These are phyloP conservation scores for Nannizzia gypsea DNA, from an alignment of 2,329 filamentous ascomycete genomes.

Conservation along the genomic window DNA sequence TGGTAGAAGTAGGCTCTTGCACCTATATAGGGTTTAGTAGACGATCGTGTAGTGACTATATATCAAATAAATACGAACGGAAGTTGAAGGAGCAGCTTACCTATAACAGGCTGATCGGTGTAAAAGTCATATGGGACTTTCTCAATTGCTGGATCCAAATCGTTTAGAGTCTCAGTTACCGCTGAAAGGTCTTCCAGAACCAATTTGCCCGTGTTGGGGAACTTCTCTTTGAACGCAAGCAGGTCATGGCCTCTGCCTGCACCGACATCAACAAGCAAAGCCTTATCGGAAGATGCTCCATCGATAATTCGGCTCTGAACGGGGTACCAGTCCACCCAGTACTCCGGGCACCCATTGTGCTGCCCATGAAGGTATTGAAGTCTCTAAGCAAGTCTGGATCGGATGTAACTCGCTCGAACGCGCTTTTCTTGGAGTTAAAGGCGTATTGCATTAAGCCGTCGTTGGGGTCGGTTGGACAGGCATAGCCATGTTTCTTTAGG, in stretches of 20 bases:
- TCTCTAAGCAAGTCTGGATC: slow-evolving; percentile 1
- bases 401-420: slow-evolving; percentile 4
- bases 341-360: slow-evolving; percentile 6
- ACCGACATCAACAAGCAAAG: slow-evolving; percentile 34
- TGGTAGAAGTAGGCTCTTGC: slow-evolving; percentile 29
- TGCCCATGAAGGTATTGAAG: slow-evolving; percentile 7
- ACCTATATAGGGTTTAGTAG: slow-evolving; percentile 14
- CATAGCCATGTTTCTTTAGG: background rate
- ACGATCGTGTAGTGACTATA: background rate
- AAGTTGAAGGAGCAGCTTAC: slow-evolving; percentile 14
- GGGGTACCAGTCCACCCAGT: slow-evolving; percentile 8
- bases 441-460: slow-evolving; percentile 4
- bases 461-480: slow-evolving; percentile 5
- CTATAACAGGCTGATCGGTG: slow-evolving; percentile 37
- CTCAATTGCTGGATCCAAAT: slow-evolving; percentile 15
- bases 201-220: slow-evolving; percentile 32
- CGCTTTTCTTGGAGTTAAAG: slow-evolving; percentile 1
- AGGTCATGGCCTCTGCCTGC: slow-evolving; percentile 34
- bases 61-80: background rate
- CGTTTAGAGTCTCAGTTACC: slow-evolving; percentile 23
- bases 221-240: slow-evolving; percentile 26
- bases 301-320: slow-evolving; percentile 1
- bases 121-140: slow-evolving; percentile 38
- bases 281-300: slow-evolving; percentile 10
- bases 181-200: slow-evolving; percentile 40